Evolutionary conservation across 208 protist species (phyloP), one percentile per base, ranked within the genome.

Genomic region (Acanthamoeba royreba): DNA sequence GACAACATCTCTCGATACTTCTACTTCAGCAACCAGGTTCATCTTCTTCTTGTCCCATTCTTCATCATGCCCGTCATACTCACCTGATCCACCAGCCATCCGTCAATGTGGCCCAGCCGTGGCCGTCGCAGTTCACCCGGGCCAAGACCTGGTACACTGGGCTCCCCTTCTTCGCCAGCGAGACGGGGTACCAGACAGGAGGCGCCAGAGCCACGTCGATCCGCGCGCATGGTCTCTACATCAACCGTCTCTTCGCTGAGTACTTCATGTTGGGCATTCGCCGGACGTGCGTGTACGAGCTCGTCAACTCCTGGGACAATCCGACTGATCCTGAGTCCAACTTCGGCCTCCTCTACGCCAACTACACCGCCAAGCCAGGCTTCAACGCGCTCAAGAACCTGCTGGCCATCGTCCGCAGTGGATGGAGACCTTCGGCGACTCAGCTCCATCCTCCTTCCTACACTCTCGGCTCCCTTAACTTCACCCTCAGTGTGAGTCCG

Each of bases 1-100:
- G 88, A 93, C 72, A 63, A 33, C 72, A 31, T 33, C 1, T 81
- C 52, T 11, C 63, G 86, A 42, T 92, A 92, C 45, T 92, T 92
- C 45, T n/a, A n/a, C n/a, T n/a, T n/a, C n/a, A n/a, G n/a, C n/a
- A n/a, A n/a, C 49, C 49, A 55, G 49, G 49, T 55, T 25, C 49
- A 19, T 55, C 13, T 19, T 9, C 49, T 55, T 55, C 49, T 19
- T 55, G 13, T 55, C 49, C 49, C 19, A 9, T 55, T 55, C 9
- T 55, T 19, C 49, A 25, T 55, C 49, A 9, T 25, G 9, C 13
- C 49, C 49, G 13, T 55, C 49, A 55, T 19, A 55, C 19, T 19
- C 9, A 55, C 49, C 9, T 19, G 13, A 55, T 25, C 9, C 49
- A 55, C 19, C 19, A 55, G 49, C 49, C 49, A 19, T 55, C 49